Evolutionary conservation across 2,329 filamentous ascomycete genomes (phyloP).

Genomic region (Phialophora verrucosa): DNA sequence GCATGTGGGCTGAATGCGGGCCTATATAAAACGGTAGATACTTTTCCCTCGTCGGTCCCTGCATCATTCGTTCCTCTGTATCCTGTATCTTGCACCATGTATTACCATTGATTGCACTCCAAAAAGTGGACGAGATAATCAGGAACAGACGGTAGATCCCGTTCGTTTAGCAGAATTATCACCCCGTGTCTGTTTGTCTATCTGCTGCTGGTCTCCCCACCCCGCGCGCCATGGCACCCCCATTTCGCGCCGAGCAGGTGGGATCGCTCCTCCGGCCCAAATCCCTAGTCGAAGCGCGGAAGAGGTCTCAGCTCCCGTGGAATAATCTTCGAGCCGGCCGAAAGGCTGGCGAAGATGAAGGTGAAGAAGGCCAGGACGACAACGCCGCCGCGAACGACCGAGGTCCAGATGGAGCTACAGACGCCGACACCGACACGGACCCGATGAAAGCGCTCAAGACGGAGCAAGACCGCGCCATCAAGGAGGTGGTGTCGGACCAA

Average conservation of each 20-base stretch:
- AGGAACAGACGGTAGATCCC: too few species aligned
- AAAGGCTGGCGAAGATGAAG: conserved; percentile 9
- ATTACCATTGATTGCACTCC: too few species aligned
- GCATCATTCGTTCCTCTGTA: too few species aligned
- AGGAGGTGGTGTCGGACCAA: conserved; percentile 35
- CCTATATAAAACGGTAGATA: background rate
- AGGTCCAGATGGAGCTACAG: too few species aligned
- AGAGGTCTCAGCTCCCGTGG: conserved; percentile 23
- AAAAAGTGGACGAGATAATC: too few species aligned
- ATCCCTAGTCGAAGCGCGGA: conserved; percentile 35
- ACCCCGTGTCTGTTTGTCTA: too few species aligned
- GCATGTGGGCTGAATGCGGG: background rate
- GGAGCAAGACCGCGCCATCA: conserved; percentile 32
- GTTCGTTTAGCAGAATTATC: too few species aligned
- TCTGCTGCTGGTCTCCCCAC: background rate
- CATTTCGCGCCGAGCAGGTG: conserved; percentile 41
- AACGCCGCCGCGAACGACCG: background rate
- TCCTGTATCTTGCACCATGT: too few species aligned
- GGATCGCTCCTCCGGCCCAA: conserved; percentile 40
- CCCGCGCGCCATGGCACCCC: conserved; percentile 44
- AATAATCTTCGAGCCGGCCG: conserved; percentile 14
- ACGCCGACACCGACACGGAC: conserved; percentile 3
- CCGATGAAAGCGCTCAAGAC: conserved; percentile 5
- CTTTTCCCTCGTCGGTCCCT: too few species aligned
- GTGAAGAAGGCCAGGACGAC: background rate